Evolutionary conservation across 768 basidiomycete species (phyloP).

Genomic region (Suillus brevipes): DNA sequence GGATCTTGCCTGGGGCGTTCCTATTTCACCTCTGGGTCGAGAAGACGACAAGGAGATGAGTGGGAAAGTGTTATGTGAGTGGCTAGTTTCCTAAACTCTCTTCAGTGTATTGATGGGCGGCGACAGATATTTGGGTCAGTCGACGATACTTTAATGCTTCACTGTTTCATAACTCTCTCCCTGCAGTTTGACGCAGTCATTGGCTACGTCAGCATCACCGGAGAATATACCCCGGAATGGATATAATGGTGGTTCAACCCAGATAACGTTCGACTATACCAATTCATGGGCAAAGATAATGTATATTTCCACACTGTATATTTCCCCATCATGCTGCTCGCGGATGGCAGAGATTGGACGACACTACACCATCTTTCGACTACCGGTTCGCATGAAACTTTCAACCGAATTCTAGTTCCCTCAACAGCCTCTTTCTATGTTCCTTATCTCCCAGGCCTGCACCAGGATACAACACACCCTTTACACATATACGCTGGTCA

Average conservation of each 20-base stretch:
- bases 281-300: slow-evolving; percentile 99
- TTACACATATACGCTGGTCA: slow-evolving; percentile 86
- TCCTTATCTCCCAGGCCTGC: slow-evolving; percentile 69
- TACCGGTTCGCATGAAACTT: slow-evolving; percentile 60
- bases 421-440: slow-evolving; percentile 87
- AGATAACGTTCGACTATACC: slow-evolving; percentile 85
- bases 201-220: slow-evolving; percentile 97
- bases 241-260: slow-evolving; percentile 96
- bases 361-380: slow-evolving; percentile 92
- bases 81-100: not conserved
- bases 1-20: slow-evolving; percentile 95
- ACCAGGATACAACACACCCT: slow-evolving; percentile 67
- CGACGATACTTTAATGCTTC: not conserved
- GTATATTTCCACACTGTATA: slow-evolving; percentile 98
- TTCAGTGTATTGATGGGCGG: slow-evolving; percentile 10
- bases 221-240: slow-evolving; percentile 93
- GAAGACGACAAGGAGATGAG: slow-evolving; percentile 84
- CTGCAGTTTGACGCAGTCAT: slow-evolving; percentile 92
- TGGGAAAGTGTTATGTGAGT: slow-evolving; percentile 93
- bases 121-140: slow-evolving; percentile 89
- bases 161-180: slow-evolving; percentile 9
- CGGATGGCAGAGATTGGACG: slow-evolving; percentile 91
- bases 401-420: slow-evolving; percentile 55
- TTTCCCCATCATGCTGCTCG: slow-evolving; percentile 88
- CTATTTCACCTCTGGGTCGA: slow-evolving; percentile 74